Evolutionary conservation across 2,329 filamentous ascomycete species (phyloP).

Genomic region (Colletotrichum sp.): DNA sequence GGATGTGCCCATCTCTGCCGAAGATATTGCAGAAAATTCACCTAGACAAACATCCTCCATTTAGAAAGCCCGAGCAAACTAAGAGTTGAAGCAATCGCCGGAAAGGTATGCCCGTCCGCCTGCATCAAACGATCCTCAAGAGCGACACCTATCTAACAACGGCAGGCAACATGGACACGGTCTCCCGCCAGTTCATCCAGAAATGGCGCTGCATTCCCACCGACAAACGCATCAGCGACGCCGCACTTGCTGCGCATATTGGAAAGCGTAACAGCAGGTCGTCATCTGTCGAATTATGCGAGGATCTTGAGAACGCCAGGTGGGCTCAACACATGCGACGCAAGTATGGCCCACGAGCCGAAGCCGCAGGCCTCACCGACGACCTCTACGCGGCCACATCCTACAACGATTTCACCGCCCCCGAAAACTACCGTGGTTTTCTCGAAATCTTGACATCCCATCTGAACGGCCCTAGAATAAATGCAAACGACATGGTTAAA

Average conservation of each 20-base stretch:
- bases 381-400: background rate
- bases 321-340: background rate
- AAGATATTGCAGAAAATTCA: background rate
- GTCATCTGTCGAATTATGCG: background rate
- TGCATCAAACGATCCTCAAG: background rate
- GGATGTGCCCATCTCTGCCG: background rate
- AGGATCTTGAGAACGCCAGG: background rate
- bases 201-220: background rate
- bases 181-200: background rate
- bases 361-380: background rate
- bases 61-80: background rate
- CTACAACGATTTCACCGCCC: background rate
- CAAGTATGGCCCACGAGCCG: background rate
- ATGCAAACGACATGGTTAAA: background rate
- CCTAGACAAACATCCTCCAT: background rate
- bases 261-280: background rate
- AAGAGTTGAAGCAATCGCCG: background rate
- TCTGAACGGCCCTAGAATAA: background rate
- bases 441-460: background rate
- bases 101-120: background rate
- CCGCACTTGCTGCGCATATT: background rate
- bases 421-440: background rate
- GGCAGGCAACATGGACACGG: background rate
- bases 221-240: background rate
- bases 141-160: background rate